Evolutionary conservation across 2,329 filamentous ascomycete species (phyloP).

Genomic region (Verticillium longisporum): DNA sequence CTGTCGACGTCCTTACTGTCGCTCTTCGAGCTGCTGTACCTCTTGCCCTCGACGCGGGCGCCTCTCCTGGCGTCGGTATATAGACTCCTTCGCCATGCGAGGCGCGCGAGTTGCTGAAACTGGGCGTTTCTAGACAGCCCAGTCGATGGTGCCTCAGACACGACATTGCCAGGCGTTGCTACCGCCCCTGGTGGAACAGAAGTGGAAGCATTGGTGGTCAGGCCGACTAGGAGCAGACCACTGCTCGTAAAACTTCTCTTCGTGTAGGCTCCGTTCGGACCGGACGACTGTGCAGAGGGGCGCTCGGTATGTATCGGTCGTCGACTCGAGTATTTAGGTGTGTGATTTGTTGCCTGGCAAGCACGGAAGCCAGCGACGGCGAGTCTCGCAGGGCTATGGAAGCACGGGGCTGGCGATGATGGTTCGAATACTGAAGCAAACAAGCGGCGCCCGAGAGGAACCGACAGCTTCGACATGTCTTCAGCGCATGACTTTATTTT

Average conservation of each 20-base stretch:
- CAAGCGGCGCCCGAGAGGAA: slow-evolving; percentile 26
- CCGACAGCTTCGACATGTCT: slow-evolving; percentile 30
- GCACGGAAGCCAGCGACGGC: slow-evolving; percentile 1
- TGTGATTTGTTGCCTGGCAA: not conserved
- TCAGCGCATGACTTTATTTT: slow-evolving; percentile 22
- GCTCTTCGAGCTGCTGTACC: slow-evolving; percentile 22
- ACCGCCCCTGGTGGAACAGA: slow-evolving; percentile 22
- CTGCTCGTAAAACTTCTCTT: slow-evolving; percentile 48
- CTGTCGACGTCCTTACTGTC: slow-evolving; percentile 11
- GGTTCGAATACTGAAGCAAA: slow-evolving; percentile 17
- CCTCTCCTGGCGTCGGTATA: slow-evolving; percentile 20
- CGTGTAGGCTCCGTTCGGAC: slow-evolving; percentile 24
- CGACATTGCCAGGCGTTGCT: slow-evolving; percentile 30
- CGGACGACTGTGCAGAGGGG: slow-evolving; percentile 4
- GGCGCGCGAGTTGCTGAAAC: slow-evolving; percentile 26
- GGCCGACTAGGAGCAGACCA: slow-evolving; percentile 43
- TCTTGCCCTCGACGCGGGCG: slow-evolving; percentile 15
- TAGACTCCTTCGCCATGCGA: slow-evolving; percentile 26
- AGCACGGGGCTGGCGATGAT: slow-evolving; percentile 8
- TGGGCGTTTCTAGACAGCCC: slow-evolving; percentile 19
- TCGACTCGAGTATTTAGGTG: slow-evolving; percentile 1
- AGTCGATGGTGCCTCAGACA: slow-evolving; percentile 24
- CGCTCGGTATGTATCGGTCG: slow-evolving; percentile 6
- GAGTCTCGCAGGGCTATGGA: not conserved
- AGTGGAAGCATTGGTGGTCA: slow-evolving; percentile 28